Percentiles rank a stretch among this genome's conserved stretches.
phyloP scores from a whole-genome alignment of 208 protist genomes.

The Crithidia acanthocephali region DNA sequence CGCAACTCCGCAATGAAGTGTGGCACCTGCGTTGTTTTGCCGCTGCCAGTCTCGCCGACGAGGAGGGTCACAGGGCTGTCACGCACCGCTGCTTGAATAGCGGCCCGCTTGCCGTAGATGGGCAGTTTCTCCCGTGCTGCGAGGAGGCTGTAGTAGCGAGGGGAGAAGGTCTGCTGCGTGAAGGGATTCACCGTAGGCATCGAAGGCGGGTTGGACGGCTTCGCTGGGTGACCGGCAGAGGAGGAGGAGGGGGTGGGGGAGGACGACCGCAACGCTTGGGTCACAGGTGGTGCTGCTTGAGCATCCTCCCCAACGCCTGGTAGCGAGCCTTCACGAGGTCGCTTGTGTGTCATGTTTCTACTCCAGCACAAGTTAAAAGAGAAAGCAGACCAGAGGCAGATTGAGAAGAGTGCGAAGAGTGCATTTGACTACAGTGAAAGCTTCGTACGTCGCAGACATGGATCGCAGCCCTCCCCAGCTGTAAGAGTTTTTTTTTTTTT shows the following conservation, averaged over 20 bases:
- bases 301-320: background rate
- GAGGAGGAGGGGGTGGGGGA: background rate
- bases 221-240: background rate
- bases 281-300: background rate
- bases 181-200: slow-evolving; percentile 37
- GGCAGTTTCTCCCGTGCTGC: slow-evolving; percentile 56
- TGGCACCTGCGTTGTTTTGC: slow-evolving; percentile 97
- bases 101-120: slow-evolving; percentile 52
- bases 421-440: too few relatives aligned
- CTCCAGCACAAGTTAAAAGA: background rate
- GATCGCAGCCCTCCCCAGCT: too few relatives aligned
- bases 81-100: slow-evolving; percentile 74
- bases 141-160: slow-evolving; percentile 54
- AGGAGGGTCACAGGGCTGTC: slow-evolving; percentile 89
- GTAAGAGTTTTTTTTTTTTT: too few relatives aligned
- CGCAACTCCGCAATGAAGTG: slow-evolving; percentile 89
- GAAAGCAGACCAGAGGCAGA: background rate
- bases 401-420: too few relatives aligned
- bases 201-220: background rate
- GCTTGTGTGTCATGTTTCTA: background rate
- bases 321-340: background rate
- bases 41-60: slow-evolving; percentile 96
- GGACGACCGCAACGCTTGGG: background rate
- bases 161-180: slow-evolving; percentile 52
- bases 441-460: too few relatives aligned